Evolutionary conservation across 805 yeast species (phyloP).

Genomic region (Monosporozyma servazzii): DNA sequence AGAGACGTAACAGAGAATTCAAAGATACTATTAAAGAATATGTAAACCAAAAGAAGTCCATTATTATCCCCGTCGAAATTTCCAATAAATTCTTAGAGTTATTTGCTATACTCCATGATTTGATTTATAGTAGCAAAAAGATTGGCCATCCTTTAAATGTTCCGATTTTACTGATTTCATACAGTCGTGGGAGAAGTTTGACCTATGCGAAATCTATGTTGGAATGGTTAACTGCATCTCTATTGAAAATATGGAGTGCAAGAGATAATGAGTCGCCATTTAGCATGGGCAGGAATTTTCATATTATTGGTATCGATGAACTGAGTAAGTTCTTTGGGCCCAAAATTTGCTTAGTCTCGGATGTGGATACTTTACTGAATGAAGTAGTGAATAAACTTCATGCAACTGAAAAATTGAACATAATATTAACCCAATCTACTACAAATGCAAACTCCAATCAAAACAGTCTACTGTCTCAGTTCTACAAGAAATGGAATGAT

Average conservation of each 20-base stretch:
- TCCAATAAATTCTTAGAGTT: slow-evolving; percentile 78
- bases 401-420: slow-evolving; percentile 54
- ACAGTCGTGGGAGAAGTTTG: slow-evolving; percentile 67
- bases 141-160: slow-evolving; percentile 32
- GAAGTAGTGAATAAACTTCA: slow-evolving; percentile 48
- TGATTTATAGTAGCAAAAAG: slow-evolving; percentile 36
- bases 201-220: slow-evolving; percentile 80
- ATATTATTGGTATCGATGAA: slow-evolving; percentile 49
- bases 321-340: slow-evolving; percentile 51
- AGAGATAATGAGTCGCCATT: slow-evolving; percentile 63
- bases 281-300: slow-evolving; percentile 51
- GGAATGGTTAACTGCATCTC: slow-evolving; percentile 91
- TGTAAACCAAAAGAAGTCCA: slow-evolving; percentile 44
- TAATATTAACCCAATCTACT: slow-evolving; percentile 46
- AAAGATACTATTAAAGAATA: slow-evolving; percentile 51
- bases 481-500: slow-evolving; percentile 39
- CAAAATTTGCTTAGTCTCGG: slow-evolving; percentile 70
- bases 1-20: slow-evolving; percentile 54
- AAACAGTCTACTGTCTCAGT: slow-evolving; percentile 3
- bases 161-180: slow-evolving; percentile 70
- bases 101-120: slow-evolving; percentile 61
- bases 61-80: slow-evolving; percentile 70
- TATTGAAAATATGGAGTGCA: slow-evolving; percentile 78
- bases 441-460: slow-evolving; percentile 13
- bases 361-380: slow-evolving; percentile 52